Percentiles rank a stretch among this genome's conserved stretches.
These are phyloP conservation scores for Coelastrella sp. DNA, from an alignment of 139 green algal genomes.

Conservation along the genomic window DNA sequence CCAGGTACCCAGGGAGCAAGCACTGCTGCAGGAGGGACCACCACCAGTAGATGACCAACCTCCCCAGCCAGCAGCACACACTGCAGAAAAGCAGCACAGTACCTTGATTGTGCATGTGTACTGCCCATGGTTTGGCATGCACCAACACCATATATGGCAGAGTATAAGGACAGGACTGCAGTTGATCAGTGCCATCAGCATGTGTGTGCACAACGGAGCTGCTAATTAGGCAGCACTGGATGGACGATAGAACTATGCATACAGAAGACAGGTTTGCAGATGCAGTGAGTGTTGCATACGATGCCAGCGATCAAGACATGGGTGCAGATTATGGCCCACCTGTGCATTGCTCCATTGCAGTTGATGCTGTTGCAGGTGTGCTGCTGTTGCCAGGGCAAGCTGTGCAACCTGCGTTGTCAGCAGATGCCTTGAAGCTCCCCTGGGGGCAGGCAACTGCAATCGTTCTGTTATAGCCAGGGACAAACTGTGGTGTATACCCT, in stretches of 20 bases:
- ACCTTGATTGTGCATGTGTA: too few species aligned
- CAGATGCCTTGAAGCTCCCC: neutral
- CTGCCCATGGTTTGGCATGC: too few species aligned
- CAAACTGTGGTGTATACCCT: neutral
- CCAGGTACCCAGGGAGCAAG: neutral
- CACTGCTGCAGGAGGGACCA: neutral
- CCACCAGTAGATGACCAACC: neutral
- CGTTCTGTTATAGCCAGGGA: neutral
- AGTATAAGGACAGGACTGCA: too few species aligned
- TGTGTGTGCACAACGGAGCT: too few species aligned
- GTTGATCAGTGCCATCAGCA: too few species aligned
- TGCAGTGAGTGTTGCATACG: too few species aligned
- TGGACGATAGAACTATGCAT: too few species aligned
- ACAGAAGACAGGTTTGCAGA: too few species aligned
- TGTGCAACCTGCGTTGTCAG: neutral
- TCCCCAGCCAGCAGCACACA: neutral
- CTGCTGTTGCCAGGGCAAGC: neutral
- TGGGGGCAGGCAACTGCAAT: neutral
- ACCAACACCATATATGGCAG: too few species aligned
- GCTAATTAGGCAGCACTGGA: too few species aligned
- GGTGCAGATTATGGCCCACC: neutral
- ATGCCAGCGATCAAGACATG: neutral
- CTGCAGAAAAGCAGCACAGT: neutral
- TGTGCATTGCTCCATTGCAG: neutral
- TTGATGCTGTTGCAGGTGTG: neutral